phyloP scores from a whole-genome alignment of 495 filamentous ascomycete genomes.

The Melanomma pulvis-pyrius region DNA sequence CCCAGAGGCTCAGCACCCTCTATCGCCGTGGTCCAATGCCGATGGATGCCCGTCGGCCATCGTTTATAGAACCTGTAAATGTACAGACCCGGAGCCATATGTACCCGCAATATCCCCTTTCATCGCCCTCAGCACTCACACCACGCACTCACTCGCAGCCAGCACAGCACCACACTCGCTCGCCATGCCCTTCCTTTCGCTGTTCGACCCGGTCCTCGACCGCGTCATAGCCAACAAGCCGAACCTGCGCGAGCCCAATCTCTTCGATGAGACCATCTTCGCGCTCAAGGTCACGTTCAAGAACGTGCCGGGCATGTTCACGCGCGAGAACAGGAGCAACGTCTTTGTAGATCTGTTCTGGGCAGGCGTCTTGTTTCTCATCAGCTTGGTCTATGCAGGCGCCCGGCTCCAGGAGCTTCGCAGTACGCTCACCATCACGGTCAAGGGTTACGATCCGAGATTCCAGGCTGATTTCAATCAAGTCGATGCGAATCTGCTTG shows the following conservation, averaged over 20 bases:
- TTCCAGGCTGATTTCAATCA: slow-evolving; percentile 2
- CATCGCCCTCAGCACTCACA: neutral
- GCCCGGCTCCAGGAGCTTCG: neutral
- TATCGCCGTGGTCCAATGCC: neutral
- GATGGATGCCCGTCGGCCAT: neutral
- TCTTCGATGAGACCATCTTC: neutral
- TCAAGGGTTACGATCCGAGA: neutral
- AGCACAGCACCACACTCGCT: no score
- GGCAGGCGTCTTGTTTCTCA: neutral
- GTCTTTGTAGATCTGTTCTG: neutral
- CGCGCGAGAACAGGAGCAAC: neutral
- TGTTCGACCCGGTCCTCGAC: neutral
- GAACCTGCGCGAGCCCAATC: neutral
- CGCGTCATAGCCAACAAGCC: neutral
- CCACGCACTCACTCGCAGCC: neutral
- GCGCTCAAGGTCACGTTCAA: neutral
- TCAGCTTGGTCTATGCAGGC: neutral
- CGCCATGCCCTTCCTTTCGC: neutral
- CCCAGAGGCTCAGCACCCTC: neutral
- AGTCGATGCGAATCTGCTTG: neutral
- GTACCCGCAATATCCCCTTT: neutral
- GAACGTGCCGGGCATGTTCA: neutral
- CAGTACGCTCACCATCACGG: neutral
- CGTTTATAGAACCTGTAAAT: neutral
- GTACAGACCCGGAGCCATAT: neutral